Conservation (phyloP, 805 yeast species). For the Nakazawaea ishiwadae region DNA sequence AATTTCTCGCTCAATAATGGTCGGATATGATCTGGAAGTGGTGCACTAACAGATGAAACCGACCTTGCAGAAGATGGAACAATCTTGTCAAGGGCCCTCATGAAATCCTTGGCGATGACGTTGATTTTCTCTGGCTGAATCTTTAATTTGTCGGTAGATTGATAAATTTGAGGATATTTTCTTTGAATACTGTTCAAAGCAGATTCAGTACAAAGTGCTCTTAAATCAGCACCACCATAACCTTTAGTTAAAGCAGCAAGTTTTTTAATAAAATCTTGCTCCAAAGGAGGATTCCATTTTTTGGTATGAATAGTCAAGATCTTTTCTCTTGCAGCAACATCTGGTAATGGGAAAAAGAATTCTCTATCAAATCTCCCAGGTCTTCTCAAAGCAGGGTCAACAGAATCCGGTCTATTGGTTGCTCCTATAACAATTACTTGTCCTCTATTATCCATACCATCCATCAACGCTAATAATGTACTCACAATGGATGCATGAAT, state of each 20-base stretch:
- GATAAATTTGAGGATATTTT: conserved; percentile 88
- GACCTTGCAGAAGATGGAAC: conserved; percentile 92
- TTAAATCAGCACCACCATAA: conserved; percentile 95
- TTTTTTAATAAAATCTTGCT: conserved; percentile 51
- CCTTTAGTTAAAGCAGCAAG: conserved; percentile 86
- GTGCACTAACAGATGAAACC: conserved; percentile 65
- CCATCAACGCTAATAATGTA: conserved; percentile 92
- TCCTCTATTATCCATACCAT: conserved; percentile 98
- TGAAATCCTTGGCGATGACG: conserved; percentile 80
- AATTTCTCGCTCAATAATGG: conserved; percentile 59
- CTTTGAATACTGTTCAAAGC: conserved; percentile 90
- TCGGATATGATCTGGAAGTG: conserved; percentile 68
- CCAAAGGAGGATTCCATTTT: conserved; percentile 79
- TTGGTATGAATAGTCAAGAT: conserved; percentile 83
- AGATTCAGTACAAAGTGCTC: conserved; percentile 94
- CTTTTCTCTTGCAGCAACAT: conserved; percentile 67
- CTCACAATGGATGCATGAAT: conserved; percentile 97
- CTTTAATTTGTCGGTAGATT: conserved; percentile 62
- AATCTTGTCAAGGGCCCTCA: conserved; percentile 78
- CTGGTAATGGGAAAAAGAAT: conserved; percentile 93
- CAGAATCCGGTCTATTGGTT: conserved; percentile 94
- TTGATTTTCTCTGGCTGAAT: conserved; percentile 68
- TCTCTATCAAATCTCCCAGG: conserved; percentile 98
- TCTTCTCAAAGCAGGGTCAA: conserved; percentile 95
- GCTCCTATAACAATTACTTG: conserved; percentile 98